These are phyloP conservation scores for Secale cereale DNA, from an alignment of 176 grass and related monocot species.

Conservation along the genomic window DNA sequence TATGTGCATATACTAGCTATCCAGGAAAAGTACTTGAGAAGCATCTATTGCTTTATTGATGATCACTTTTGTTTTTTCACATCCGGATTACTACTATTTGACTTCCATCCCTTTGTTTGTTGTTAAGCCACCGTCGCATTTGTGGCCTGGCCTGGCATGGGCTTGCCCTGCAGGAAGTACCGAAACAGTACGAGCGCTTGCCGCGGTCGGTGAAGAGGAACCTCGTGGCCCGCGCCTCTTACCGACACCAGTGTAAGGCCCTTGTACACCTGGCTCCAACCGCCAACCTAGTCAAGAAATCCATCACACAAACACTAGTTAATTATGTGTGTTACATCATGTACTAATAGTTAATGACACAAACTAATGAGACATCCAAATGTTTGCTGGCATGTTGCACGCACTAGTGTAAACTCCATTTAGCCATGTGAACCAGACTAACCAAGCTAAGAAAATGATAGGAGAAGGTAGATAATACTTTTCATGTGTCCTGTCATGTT, in stretches of 20 bases:
- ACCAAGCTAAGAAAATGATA: neutral
- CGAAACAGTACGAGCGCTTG: neutral
- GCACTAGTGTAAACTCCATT: too few species aligned
- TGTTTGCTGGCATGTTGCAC: too few species aligned
- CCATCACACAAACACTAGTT: neutral
- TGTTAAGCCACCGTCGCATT: neutral
- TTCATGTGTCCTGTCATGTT: neutral
- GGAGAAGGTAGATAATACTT: neutral
- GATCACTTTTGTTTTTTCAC: neutral
- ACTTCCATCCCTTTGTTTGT: neutral
- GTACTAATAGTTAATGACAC: neutral
- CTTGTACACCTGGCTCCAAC: constrained; percentile 37
- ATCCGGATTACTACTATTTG: neutral
- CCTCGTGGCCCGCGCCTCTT: constrained; percentile 8
- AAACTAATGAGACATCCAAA: neutral
- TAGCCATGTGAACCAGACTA: neutral
- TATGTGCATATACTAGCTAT: neutral
- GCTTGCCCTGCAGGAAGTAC: neutral
- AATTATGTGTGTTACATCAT: neutral
- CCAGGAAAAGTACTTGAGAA: neutral
- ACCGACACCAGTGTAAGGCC: constrained; percentile 24
- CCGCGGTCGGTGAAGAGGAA: constrained; percentile 24
- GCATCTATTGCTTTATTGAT: neutral
- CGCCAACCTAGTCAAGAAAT: constrained; percentile 22
- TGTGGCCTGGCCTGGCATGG: neutral